phyloP scores from a whole-genome alignment of 495 filamentous ascomycete genomes.

The Aspergillus leporis region DNA sequence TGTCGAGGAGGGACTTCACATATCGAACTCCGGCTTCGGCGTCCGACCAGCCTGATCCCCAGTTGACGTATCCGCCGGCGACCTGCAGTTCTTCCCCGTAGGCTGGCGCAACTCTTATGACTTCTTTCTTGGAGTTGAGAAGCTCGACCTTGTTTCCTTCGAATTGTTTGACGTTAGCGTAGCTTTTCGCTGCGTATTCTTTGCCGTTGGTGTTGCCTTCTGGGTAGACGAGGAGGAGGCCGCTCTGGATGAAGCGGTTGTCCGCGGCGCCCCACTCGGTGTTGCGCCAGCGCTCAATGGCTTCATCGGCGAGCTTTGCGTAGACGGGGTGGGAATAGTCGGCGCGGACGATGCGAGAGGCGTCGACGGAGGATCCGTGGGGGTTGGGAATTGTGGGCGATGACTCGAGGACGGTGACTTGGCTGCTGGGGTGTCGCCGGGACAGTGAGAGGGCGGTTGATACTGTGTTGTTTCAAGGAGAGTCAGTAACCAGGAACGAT shows the following conservation, averaged over 20 bases:
- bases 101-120: conserved; percentile 44
- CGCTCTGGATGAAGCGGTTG: conserved; percentile 73
- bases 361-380: conserved; percentile 72
- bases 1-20: conserved; percentile 63
- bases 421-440: conserved; percentile 51
- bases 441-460: conserved; percentile 68
- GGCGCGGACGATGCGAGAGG: conserved; percentile 74
- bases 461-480: conserved; percentile 35
- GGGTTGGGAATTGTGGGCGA: conserved; percentile 65
- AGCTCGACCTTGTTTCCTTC: conserved; percentile 51
- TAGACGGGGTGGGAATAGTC: conserved; percentile 80
- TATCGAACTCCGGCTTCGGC: conserved; percentile 71
- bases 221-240: conserved; percentile 66
- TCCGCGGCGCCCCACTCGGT: conserved; percentile 56
- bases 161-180: conserved; percentile 58
- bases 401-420: conserved; percentile 70
- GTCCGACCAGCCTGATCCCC: conserved; percentile 79
- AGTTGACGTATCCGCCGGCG: conserved; percentile 81
- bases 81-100: conserved; percentile 45
- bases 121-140: conserved; percentile 43
- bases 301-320: conserved; percentile 63
- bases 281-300: conserved; percentile 71
- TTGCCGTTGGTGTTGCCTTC: conserved; percentile 50
- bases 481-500: not conserved
- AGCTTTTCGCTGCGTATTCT: conserved; percentile 66